phyloP scores from a whole-genome alignment of 1,284 basidiomycete species.

The Boletus sp. region DNA sequence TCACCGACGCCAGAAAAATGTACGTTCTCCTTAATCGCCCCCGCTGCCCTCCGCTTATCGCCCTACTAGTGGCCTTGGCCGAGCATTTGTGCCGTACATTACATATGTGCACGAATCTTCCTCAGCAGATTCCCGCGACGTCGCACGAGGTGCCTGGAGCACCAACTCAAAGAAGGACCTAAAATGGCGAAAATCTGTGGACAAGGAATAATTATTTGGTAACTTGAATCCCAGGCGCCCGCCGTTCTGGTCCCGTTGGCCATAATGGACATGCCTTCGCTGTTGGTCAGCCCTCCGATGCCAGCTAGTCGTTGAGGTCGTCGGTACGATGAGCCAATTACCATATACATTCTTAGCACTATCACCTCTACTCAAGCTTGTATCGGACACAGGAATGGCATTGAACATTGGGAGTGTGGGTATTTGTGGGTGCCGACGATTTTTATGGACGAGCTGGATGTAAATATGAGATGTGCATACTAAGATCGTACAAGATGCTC shows the following conservation, averaged over 20 bases:
- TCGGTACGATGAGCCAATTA: background rate
- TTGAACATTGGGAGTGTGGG: background rate
- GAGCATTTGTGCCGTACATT: conserved; percentile 2
- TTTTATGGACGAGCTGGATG: conserved; percentile 11
- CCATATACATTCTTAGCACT: too few species aligned
- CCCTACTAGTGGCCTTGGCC: background rate
- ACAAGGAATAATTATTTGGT: background rate
- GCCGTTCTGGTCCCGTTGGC: background rate
- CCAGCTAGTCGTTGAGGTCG: background rate
- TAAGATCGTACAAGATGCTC: conserved; percentile 28
- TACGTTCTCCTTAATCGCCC: background rate
- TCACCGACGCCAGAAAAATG: background rate
- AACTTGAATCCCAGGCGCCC: background rate
- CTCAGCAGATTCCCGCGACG: background rate
- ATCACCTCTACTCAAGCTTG: background rate
- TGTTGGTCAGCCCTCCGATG: background rate
- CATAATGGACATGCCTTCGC: background rate
- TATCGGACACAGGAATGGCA: background rate
- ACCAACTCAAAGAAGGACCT: background rate
- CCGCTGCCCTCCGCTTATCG: conserved; percentile 11
- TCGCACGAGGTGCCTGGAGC: background rate
- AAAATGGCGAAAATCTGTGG: too few species aligned
- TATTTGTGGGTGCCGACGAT: background rate
- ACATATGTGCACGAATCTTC: background rate
- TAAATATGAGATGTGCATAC: conserved; percentile 14